phyloP scores from a whole-genome alignment of 2,329 filamentous ascomycete species.

The Beauveria varroae region DNA sequence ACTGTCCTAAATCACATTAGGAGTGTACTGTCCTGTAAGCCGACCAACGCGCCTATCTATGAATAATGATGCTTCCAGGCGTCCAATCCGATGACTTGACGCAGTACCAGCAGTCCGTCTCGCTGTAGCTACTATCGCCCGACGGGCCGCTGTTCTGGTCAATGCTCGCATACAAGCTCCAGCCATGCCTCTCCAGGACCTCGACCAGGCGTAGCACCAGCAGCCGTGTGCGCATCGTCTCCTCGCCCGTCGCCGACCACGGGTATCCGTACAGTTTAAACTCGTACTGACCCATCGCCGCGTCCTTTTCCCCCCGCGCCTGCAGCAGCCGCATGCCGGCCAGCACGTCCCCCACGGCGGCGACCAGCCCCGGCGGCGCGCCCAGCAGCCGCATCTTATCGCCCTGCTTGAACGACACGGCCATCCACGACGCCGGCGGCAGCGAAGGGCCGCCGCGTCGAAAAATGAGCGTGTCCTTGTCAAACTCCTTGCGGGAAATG shows the following conservation, averaged over 20 bases:
- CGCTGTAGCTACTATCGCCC: not conserved
- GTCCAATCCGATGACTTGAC: conserved; percentile 9
- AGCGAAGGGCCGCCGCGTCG: not conserved
- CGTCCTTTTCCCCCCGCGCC: not conserved
- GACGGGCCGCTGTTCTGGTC: conserved; percentile 8
- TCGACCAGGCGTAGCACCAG: conserved; percentile 5
- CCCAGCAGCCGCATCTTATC: conserved; percentile 11
- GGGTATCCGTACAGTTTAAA: conserved; percentile 1
- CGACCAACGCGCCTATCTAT: not conserved
- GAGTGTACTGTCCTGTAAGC: not conserved
- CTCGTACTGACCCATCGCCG: not conserved
- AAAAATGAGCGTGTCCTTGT: conserved; percentile 11
- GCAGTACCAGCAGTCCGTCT: conserved; percentile 11
- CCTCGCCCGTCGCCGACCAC: conserved; percentile 2
- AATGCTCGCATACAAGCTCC: conserved; percentile 10
- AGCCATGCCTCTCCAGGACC: conserved; percentile 8
- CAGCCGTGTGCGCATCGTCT: conserved; percentile 3
- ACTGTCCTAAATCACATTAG: not conserved
- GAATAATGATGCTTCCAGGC: conserved; percentile 7
- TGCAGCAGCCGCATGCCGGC: not conserved
- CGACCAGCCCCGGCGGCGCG: not conserved
- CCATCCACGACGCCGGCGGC: conserved; percentile 6
- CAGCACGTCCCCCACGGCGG: not conserved
- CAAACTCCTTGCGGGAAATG: conserved; percentile 5
- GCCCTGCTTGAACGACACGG: conserved; percentile 4